Evolutionary conservation across 1,284 basidiomycete species (phyloP), one percentile per base, ranked within the genome.

Genomic region (Chalciporus sp.): DNA sequence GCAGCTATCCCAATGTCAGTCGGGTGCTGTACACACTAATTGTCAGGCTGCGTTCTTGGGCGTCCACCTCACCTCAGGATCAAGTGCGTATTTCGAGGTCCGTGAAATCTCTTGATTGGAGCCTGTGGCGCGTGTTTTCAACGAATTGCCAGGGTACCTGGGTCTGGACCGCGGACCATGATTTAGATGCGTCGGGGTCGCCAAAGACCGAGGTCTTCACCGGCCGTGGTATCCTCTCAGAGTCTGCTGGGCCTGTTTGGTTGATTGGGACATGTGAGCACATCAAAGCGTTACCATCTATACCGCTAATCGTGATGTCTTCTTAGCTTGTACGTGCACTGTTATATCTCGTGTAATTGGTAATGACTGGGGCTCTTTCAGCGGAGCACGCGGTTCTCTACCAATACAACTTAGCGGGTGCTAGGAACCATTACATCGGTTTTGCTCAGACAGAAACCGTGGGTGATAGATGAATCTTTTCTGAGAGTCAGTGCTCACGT

Each of bases 161-260:
- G 87, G 79, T 88, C 6, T 92, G 90, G 90, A 76, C 84, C 16
- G 88, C 88, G 4, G 88, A 92, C 62, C 90, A 92, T 60, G 82
- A 86, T 54, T 68, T 86, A 17, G 84, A 86, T 61, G 61, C 6
- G 23, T 23, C 23, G 71, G 8, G 58, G 68, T 29, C 62, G 71
- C 4, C 82, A 88, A 62, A 69, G 87, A 44, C 79, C 80, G 12
- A 58, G 23, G 23, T 88, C 17, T 90, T 79, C 63, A 83, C 80
- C 40, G 88, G 85, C 3, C 82, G 90, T 19, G 90, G 90, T 23
- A 79, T 92, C 20, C 73, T 90, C 10, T 86, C 87, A 9, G 83
- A 92, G 67, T 86, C 84, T 0, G 74, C 75, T 26, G 86, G 86
- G 0, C 86, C 86, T 1, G 84, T 86, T 12, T 88, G 86, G 86